Conservation (phyloP, 768 basidiomycete genomes). For the Leccinum disarticulatum region DNA sequence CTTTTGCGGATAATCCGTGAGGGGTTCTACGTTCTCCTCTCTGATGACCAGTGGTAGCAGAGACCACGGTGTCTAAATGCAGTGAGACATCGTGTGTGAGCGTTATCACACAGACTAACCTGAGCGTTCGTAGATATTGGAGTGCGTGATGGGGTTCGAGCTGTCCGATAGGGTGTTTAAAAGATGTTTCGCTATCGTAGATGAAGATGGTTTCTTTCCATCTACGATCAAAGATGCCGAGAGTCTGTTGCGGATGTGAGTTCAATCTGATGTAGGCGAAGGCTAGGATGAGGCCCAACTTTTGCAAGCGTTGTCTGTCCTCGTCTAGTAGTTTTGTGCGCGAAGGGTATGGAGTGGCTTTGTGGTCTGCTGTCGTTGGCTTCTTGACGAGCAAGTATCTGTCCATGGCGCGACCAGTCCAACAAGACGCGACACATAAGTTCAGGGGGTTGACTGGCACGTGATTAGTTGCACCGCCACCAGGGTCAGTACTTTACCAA, state of each 20-base stretch:
- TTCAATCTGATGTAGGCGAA: background rate
- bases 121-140: constrained; percentile 58
- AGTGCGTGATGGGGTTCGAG: constrained; percentile 79
- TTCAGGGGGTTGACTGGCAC: constrained; percentile 13
- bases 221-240: constrained; percentile 32
- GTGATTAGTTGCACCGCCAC: constrained; percentile 5
- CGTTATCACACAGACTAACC: constrained; percentile 39
- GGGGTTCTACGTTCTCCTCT: constrained; percentile 45
- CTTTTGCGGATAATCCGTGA: constrained; percentile 28
- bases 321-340: constrained; percentile 15
- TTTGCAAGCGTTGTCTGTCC: constrained; percentile 20
- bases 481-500: background rate
- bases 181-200: constrained; percentile 57
- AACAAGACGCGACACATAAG: background rate
- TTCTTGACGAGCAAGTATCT: constrained; percentile 27
- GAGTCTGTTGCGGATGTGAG: constrained; percentile 20
- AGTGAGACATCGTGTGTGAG: constrained; percentile 1
- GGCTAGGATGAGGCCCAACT: constrained; percentile 2
- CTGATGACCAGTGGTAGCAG: constrained; percentile 70
- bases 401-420: constrained; percentile 22
- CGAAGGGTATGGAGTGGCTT: constrained; percentile 8
- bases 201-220: constrained; percentile 37
- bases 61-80: constrained; percentile 55
- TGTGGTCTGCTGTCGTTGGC: constrained; percentile 6
- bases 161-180: constrained; percentile 59